Evolutionary conservation across 2,329 filamentous ascomycete genomes (phyloP), one percentile per base, ranked within the genome.

Genomic region (Cyphellophora attinorum): DNA sequence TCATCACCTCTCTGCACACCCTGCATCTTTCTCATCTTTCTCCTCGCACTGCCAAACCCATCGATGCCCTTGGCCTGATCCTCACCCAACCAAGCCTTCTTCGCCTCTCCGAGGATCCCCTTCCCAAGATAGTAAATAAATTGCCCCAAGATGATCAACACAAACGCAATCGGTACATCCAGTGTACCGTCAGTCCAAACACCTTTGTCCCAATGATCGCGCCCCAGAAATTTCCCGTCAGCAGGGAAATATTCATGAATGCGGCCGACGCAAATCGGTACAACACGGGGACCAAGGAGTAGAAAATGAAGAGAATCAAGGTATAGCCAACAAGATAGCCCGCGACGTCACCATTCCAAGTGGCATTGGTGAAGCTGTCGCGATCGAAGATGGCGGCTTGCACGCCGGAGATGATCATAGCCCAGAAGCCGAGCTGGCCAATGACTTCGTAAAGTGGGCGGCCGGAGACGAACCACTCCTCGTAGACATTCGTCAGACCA

Each of bases 181-280:
- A 94, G 62, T 94, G 83, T 38, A 98, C 76, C 27, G 61, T 61
- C 49, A 82, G 74, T 29, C 80, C 76, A 53, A 98, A 93, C 31
- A 96, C 83, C 55, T 79, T 73, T 48, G 93, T 76, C 32, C 91
- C 91, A 49, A 98, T 89, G 47, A 93, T 81, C 42, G 93, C 81
- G 46, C 86, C 88, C 91, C 91, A 98, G 65, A 96, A 96, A 62
- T 93, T 95, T 50, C 79, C 85, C 2, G 91, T 96, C 40, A 98
- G 68, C 46, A 98, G 67, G 5, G 82, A 89, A 52, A 96, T 93
- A 60, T 98, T 93, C 68, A 95, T 93, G 63, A 98, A 95, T 13
- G 88, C 89, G 3, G 91, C 91, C 11, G 76, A 83, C 17, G 82
- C 82, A 65, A 96, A 81, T 46, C 91, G 84, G 61, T 96, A 79